Conservation (phyloP, 371 early-diverging fungal genomes). For the Mortierella sp. region DNA sequence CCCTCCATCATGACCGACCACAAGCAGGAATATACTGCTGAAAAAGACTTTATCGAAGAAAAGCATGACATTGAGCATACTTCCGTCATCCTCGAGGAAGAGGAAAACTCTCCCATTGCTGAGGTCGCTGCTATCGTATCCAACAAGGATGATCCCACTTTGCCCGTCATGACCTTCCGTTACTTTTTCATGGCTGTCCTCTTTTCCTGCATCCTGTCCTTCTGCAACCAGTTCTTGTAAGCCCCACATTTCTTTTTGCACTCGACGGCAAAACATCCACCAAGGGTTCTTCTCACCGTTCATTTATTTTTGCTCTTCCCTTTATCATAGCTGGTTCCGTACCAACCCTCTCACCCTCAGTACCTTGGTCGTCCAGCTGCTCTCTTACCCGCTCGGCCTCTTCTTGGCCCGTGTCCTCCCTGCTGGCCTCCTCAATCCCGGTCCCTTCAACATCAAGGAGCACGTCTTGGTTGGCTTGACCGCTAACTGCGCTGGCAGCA, state of each 20-base stretch:
- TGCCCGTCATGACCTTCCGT: constrained; percentile 82
- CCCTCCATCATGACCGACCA: too few species aligned
- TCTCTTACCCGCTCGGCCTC: constrained; percentile 75
- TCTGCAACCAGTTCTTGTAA: constrained; percentile 78
- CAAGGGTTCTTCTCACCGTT: constrained; percentile 18
- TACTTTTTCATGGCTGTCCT: constrained; percentile 77
- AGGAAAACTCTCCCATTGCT: constrained; percentile 78
- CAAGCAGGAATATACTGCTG: too few species aligned
- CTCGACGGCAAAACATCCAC: constrained; percentile 19
- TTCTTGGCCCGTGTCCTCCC: constrained; percentile 70
- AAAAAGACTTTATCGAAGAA: too few species aligned
- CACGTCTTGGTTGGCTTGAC: constrained; percentile 70
- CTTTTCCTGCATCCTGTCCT: constrained; percentile 71
- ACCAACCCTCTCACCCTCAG: constrained; percentile 69
- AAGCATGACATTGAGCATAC: too few species aligned
- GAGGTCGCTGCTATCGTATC: constrained; percentile 71
- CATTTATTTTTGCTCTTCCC: background rate
- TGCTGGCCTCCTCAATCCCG: constrained; percentile 73
- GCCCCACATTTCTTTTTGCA: constrained; percentile 50
- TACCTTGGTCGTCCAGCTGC: constrained; percentile 72
- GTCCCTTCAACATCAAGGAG: constrained; percentile 84
- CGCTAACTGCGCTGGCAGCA: constrained; percentile 69
- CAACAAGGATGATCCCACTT: constrained; percentile 71
- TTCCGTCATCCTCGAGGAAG: constrained; percentile 40
- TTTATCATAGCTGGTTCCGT: constrained; percentile 68